Percentiles rank a stretch among this genome's conserved stretches.
phyloP scores from a whole-genome alignment of 2,329 filamentous ascomycete species.

The Colletotrichum magnum region DNA sequence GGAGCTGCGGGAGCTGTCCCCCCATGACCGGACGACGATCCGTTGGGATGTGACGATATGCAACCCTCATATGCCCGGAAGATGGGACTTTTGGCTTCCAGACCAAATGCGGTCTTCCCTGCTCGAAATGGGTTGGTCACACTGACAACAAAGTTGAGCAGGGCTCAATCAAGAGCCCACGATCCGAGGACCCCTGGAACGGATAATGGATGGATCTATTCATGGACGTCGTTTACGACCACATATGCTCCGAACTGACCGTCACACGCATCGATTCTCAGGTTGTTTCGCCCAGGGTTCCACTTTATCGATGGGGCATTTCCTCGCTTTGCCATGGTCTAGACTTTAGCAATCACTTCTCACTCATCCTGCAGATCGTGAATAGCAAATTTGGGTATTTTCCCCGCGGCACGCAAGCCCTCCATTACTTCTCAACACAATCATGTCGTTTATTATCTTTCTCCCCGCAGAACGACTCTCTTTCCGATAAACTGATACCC shows the following conservation, averaged over 20 bases:
- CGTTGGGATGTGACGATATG: neutral
- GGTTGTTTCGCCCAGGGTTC: slow-evolving; percentile 14
- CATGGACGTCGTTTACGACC: neutral
- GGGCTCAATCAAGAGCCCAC: neutral
- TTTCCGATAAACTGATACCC: too few species aligned
- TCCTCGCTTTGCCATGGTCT: slow-evolving; percentile 7
- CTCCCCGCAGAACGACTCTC: too few species aligned
- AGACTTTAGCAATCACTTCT: neutral
- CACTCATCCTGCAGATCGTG: neutral
- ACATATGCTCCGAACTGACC: neutral
- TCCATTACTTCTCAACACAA: too few species aligned
- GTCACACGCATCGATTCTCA: neutral
- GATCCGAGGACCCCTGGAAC: neutral
- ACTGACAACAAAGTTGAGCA: neutral
- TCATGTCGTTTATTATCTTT: too few species aligned
- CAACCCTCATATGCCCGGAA: neutral
- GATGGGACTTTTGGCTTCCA: slow-evolving; percentile 2
- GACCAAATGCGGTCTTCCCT: slow-evolving; percentile 6
- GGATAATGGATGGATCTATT: neutral
- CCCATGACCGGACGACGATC: neutral
- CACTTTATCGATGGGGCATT: slow-evolving; percentile 1
- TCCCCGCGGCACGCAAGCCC: neutral
- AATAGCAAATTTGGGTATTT: neutral
- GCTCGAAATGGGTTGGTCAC: neutral
- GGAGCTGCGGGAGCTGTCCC: too few species aligned